Evolutionary conservation across 306 rosid genomes (phyloP), one percentile per base, ranked within the genome.

Genomic region (Echinosophora koreensis): DNA sequence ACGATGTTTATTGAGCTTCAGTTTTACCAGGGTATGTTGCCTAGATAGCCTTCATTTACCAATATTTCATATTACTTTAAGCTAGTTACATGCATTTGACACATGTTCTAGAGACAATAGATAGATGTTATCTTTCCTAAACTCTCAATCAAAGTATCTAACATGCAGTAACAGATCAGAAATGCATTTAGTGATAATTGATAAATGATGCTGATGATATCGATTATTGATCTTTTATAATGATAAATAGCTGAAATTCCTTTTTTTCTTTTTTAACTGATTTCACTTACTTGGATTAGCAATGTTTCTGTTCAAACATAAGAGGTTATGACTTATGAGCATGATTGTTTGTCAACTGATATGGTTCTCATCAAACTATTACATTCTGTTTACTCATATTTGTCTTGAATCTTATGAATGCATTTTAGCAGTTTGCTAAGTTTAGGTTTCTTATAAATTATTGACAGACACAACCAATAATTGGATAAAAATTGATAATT

Each of bases 11-110:
- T 27, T 61, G 50, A 72, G 76, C 46, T 77, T 76, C 12, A 80
- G 64, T 65, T 71, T 84, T 77, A 52, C 59, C 37, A 27, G 57
- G 77, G 28, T 34, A 54, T 73, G 41, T 81, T 60, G 37, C 74
- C 22, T 46, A 34, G 13, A 13, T 22, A 71, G 50, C 13, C 46
- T 46, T 16, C 42, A 50, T 38, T 39, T 52, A 66, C 80, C 51
- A 34, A 55, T 47, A 50, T 30, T 59, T 59, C 42, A 11, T 71
- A 42, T 37, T 60, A 41, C 71, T n/a, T 46, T 14, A 6, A 54
- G 79, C n/a, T 77, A 30, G 56, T 46, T 61, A 47, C 35, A 61
- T 68, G 47, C 50, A 52, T 37, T 34, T 59, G 27, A 4, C 41
- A 34, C 5, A 4, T 73, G 86, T 47, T 47, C 28, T 51, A 4